Evolutionary conservation across 1,139 yeast species (phyloP).

Genomic region (Taiozyma sp.): DNA sequence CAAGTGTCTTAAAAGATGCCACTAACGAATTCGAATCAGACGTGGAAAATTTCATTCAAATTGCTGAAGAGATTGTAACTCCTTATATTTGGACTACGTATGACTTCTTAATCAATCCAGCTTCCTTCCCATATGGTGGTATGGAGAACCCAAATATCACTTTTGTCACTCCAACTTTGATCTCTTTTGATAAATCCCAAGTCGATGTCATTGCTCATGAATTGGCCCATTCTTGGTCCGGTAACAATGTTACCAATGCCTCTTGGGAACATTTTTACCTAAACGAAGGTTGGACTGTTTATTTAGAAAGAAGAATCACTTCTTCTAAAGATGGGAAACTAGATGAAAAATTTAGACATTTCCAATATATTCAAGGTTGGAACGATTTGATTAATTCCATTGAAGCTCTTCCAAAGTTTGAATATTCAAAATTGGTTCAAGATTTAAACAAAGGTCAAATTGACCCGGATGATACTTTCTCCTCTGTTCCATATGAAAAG

Average conservation of each 20-base stretch:
- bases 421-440: slow-evolving; percentile 65
- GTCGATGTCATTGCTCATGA: slow-evolving; percentile 91
- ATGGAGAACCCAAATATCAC: slow-evolving; percentile 95
- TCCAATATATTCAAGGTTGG: slow-evolving; percentile 87
- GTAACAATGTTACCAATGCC: slow-evolving; percentile 82
- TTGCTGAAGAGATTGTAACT: slow-evolving; percentile 79
- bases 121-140: slow-evolving; percentile 90
- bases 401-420: slow-evolving; percentile 43
- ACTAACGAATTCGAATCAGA: slow-evolving; percentile 78
- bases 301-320: slow-evolving; percentile 76
- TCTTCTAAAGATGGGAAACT: slow-evolving; percentile 41
- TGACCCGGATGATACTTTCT: slow-evolving; percentile 89
- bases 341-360: slow-evolving; percentile 79
- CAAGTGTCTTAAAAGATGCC: slow-evolving; percentile 58
- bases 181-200: slow-evolving; percentile 81
- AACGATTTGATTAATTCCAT: slow-evolving; percentile 66
- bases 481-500: slow-evolving; percentile 86
- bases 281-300: slow-evolving; percentile 96
- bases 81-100: slow-evolving; percentile 83
- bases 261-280: slow-evolving; percentile 95
- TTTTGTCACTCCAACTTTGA: slow-evolving; percentile 85
- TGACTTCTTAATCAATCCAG: slow-evolving; percentile 76
- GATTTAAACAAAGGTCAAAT: slow-evolving; percentile 49
- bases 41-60: slow-evolving; percentile 68
- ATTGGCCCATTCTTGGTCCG: slow-evolving; percentile 90